A percentile compares a stretch with the other conserved stretches of the same genome.
These are phyloP conservation scores for Calcarisporium arbuscula DNA, from an alignment of 2,329 filamentous ascomycete species.

Conservation along the genomic window DNA sequence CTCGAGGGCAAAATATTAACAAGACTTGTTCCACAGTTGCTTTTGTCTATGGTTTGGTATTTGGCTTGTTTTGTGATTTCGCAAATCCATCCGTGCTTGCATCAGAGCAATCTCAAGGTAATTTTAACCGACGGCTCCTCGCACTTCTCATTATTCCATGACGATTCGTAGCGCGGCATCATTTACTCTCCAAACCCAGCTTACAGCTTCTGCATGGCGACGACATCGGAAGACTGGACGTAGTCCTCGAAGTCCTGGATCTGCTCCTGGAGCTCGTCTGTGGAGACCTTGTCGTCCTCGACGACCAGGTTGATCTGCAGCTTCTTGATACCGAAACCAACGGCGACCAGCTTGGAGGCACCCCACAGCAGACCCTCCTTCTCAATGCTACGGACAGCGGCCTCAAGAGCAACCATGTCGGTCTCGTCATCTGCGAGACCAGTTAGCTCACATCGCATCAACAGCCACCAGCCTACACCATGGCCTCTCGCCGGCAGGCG, in stretches of 20 bases:
- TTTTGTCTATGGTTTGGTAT: no score
- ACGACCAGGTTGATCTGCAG: conserved; percentile 97
- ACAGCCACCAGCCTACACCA: not conserved
- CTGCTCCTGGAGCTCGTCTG: conserved; percentile 79
- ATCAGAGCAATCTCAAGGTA: no score
- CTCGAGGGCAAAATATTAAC: no score
- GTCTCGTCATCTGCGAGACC: conserved; percentile 73
- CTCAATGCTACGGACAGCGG: conserved; percentile 73
- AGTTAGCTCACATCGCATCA: not conserved
- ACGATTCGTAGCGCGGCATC: conserved; percentile 8
- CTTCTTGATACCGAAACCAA: conserved; percentile 98
- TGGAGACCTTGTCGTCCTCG: conserved; percentile 92
- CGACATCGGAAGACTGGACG: conserved; percentile 90
- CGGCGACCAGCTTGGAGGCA: conserved; percentile 77
- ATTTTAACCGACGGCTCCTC: no score
- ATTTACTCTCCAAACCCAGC: conserved; percentile 4
- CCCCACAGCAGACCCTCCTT: conserved; percentile 96
- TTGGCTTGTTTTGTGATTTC: no score
- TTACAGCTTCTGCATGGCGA: conserved; percentile 91
- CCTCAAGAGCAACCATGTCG: conserved; percentile 77
- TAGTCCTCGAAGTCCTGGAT: conserved; percentile 84
- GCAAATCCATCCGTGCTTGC: no score
- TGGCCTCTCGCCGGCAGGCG: not conserved
- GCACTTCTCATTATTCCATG: conserved; percentile 12
- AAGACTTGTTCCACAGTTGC: no score